These are phyloP conservation scores for Oryza meridionalis DNA, from an alignment of 176 grass and related monocot genomes.

Conservation along the genomic window DNA sequence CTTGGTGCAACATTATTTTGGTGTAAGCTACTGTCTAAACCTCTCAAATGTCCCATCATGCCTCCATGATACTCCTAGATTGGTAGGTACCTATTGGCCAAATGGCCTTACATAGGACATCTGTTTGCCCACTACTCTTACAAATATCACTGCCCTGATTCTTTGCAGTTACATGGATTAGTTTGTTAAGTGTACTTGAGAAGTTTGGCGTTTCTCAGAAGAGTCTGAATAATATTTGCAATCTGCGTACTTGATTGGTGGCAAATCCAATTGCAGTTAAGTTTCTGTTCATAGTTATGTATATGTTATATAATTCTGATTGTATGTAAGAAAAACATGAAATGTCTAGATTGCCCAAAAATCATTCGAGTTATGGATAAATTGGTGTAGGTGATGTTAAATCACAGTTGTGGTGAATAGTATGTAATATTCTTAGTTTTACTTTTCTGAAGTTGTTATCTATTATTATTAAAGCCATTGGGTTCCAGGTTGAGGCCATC, in stretches of 20 bases:
- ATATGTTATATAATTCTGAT: conserved; percentile 11
- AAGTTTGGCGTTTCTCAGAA: conserved; percentile 55
- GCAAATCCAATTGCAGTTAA: conserved; percentile 58
- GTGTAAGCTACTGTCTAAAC: conserved; percentile 13
- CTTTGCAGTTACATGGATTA: conserved; percentile 65
- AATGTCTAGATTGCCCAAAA: background rate
- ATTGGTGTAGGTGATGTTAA: background rate
- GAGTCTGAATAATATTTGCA: conserved; percentile 51
- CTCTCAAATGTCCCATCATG: background rate
- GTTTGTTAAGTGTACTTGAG: conserved; percentile 62
- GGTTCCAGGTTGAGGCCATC: conserved; percentile 84
- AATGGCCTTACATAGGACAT: conserved; percentile 21
- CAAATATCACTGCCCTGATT: conserved; percentile 41
- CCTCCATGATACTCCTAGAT: background rate
- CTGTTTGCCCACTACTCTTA: conserved; percentile 48
- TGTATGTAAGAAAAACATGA: background rate
- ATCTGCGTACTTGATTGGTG: conserved; percentile 51
- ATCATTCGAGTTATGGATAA: background rate
- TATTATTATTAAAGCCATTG: conserved; percentile 28
- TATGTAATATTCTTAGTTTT: background rate
- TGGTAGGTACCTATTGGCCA: conserved; percentile 29
- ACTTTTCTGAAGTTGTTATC: background rate
- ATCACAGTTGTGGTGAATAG: background rate
- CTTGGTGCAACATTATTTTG: background rate
- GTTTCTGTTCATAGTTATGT: conserved; percentile 52